These are phyloP conservation scores for Populus deltoides DNA, from an alignment of 345 rosid species.

Conservation along the genomic window DNA sequence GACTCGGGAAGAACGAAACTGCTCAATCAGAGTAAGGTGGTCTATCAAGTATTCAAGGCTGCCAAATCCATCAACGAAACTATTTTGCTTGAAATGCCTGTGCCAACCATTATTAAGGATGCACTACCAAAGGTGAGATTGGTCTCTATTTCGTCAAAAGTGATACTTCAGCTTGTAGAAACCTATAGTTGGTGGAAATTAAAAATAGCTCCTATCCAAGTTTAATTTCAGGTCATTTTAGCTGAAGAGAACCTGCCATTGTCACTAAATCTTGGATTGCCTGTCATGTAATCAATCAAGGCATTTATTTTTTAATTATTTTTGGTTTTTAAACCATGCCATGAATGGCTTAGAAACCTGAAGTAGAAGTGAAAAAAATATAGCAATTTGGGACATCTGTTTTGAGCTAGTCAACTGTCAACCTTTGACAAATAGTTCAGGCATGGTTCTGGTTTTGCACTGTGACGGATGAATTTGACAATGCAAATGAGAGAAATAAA, in stretches of 20 bases:
- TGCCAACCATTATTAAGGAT: slow-evolving; percentile 64
- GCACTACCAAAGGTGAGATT: slow-evolving; percentile 72
- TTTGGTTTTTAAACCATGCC: not conserved
- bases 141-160: not conserved
- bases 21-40: slow-evolving; percentile 51
- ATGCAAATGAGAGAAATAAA: not conserved
- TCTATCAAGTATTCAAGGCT: slow-evolving; percentile 93
- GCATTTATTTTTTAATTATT: not conserved
- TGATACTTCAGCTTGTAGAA: not conserved
- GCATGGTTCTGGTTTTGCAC: not conserved
- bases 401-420: not conserved
- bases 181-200: not conserved
- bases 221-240: not conserved
- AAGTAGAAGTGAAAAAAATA: not conserved
- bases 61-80: slow-evolving; percentile 77
- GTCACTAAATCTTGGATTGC: not conserved
- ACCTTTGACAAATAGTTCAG: not conserved
- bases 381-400: not conserved
- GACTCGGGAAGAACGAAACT: slow-evolving; percentile 62
- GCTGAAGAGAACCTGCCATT: not conserved
- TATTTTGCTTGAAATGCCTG: slow-evolving; percentile 82
- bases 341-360: not conserved
- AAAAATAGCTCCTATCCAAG: not conserved
- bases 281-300: not conserved
- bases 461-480: not conserved